Base-by-base conservation (phyloP, 73 alveolate genomes). In the Paramecium octaurelia region DNA sequence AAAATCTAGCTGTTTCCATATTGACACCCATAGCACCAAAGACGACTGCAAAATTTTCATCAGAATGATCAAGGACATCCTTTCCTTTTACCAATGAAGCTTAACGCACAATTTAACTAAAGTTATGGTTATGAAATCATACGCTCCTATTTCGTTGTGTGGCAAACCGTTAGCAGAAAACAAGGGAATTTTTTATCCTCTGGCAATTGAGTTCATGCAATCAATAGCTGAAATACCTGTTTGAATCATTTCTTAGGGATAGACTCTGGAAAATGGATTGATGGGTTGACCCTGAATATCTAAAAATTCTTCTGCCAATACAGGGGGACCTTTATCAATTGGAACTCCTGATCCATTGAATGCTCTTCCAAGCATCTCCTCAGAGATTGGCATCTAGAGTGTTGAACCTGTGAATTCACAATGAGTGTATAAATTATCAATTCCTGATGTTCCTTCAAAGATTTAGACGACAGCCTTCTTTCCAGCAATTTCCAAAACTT, bases 11-110 rank as follows among this genome's bases (percentile, higher is more conserved):
- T 50, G 99, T 98, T 97, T 99, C 99, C 98, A 98, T 96, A 96
- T 99, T 99, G 70, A 99, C 99, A 90, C 99, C 99, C 99, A 99
- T 99, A 86, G 99, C 99, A 21, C 99, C 99, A 95, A 99, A 99
- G 69, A 99, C 99, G 80, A 99, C 97, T 87, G 99, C 99, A 96
- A 98, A 99, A 96, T 99, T 99, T 86, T 99, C 99, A 77, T 99
- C 98, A 43, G 99, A 96, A 93, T 97, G 99, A 96, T 98, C 99
- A 76, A 89, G 88, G 3, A 97, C 98, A 92, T 97, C 99, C 96
- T 99, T 99, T 38, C 99, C 99, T 96, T 97, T 97, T 76, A 99
- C 99, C 94, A 99, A 93, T 16, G 99, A 96, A 58, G 99, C 99
- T 95, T 99, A 99, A 76, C 99, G 95, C 95, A 99, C 99, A 92